phyloP scores from a whole-genome alignment of 768 basidiomycete species.

The Lactarius psammicola region DNA sequence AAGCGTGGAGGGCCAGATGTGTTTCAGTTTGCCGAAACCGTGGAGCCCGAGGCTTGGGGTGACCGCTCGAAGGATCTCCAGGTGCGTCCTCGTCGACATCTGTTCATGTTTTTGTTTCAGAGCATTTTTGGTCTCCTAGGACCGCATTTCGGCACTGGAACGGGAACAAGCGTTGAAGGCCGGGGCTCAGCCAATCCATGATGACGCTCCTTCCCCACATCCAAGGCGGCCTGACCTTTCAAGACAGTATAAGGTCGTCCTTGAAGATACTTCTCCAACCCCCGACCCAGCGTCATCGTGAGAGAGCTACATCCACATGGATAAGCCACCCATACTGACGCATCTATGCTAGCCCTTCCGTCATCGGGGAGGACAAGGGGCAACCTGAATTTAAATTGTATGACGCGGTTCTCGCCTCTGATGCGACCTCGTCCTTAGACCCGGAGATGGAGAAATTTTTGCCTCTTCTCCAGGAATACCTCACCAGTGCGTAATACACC shows the following conservation, averaged over 20 bases:
- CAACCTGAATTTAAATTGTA: slow-evolving; percentile 60
- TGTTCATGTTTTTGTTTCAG: background rate
- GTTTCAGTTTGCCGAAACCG: slow-evolving; percentile 80
- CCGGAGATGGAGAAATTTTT: slow-evolving; percentile 74
- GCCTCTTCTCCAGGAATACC: slow-evolving; percentile 74
- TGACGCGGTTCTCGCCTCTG: slow-evolving; percentile 51
- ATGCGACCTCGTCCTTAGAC: slow-evolving; percentile 36
- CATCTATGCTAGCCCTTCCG: slow-evolving; percentile 48
- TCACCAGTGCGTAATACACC: slow-evolving; percentile 44
- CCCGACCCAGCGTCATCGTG: slow-evolving; percentile 32
- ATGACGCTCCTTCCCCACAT: background rate
- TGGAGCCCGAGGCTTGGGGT: slow-evolving; percentile 68
- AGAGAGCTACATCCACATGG: slow-evolving; percentile 8
- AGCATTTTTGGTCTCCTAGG: slow-evolving; percentile 17
- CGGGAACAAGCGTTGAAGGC: slow-evolving; percentile 25
- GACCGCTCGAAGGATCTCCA: slow-evolving; percentile 61
- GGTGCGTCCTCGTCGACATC: slow-evolving; percentile 42
- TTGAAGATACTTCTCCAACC: slow-evolving; percentile 3
- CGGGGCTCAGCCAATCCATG: background rate
- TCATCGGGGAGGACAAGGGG: slow-evolving; percentile 37
- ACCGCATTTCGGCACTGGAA: slow-evolving; percentile 32
- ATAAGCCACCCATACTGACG: background rate
- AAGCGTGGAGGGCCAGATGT: slow-evolving; percentile 54
- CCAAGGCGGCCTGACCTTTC: slow-evolving; percentile 22
- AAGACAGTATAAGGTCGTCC: slow-evolving; percentile 26